Conservation (phyloP, 345 rosid species). For the Ceriops tagal region DNA sequence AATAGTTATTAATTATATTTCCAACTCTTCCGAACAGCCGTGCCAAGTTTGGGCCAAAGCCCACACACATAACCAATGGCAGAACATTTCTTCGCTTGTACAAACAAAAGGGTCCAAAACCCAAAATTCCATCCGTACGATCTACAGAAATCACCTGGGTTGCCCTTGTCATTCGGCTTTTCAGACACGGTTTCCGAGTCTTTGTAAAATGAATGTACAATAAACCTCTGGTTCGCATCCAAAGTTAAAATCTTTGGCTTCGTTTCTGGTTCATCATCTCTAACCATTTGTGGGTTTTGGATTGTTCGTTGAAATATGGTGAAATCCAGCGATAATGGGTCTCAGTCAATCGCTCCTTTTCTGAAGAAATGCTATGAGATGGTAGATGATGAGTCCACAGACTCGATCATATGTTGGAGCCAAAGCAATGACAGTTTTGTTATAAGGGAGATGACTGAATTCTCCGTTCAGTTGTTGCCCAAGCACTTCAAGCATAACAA, state of each 20-base stretch:
- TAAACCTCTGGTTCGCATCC: too few species aligned
- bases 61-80: too few species aligned
- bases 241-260: background rate
- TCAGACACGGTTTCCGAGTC: too few species aligned
- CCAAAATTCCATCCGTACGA: too few species aligned
- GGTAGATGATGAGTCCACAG: conserved; percentile 67
- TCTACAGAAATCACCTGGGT: too few species aligned
- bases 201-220: too few species aligned
- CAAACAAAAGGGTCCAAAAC: too few species aligned
- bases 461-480: conserved; percentile 66
- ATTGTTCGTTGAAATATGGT: conserved; percentile 30
- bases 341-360: conserved; percentile 59
- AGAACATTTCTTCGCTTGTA: too few species aligned
- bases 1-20: too few species aligned
- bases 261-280: background rate
- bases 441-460: conserved; percentile 55
- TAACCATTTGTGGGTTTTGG: background rate
- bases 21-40: too few species aligned
- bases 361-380: conserved; percentile 81
- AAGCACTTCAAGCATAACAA: conserved; percentile 80
- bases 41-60: too few species aligned
- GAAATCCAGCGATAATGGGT: conserved; percentile 48
- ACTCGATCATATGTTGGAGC: conserved; percentile 67
- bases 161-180: too few species aligned
- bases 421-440: conserved; percentile 46